phyloP scores from a whole-genome alignment of 169 alveolate species.

The Besnoitia besnoiti region DNA sequence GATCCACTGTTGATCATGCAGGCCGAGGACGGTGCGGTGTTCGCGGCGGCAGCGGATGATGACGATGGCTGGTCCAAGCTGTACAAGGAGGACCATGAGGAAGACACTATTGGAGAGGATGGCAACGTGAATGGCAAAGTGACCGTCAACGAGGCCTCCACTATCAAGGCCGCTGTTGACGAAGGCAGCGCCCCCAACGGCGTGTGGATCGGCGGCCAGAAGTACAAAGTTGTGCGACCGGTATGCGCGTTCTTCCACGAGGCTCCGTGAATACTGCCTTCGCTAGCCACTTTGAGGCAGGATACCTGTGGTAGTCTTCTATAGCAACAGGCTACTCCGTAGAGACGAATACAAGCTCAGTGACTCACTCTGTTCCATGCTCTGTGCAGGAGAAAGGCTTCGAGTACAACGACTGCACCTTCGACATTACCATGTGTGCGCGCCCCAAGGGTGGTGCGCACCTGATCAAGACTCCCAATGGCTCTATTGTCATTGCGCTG shows the following conservation, averaged over 20 bases:
- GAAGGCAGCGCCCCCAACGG: slow-evolving; percentile 77
- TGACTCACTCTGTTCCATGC: background rate
- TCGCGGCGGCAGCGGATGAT: slow-evolving; percentile 70
- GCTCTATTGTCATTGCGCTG: slow-evolving; percentile 72
- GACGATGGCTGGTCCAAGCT: slow-evolving; percentile 72
- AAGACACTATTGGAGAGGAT: slow-evolving; percentile 68
- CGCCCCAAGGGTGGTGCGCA: slow-evolving; percentile 74
- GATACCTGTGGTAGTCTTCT: no score
- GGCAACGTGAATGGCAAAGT: slow-evolving; percentile 67
- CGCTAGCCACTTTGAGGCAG: no score
- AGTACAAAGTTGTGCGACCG: slow-evolving; percentile 69
- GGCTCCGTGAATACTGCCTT: no score
- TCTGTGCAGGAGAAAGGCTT: slow-evolving; percentile 43
- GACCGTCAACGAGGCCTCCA: slow-evolving; percentile 69
- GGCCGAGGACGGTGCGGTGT: slow-evolving; percentile 69
- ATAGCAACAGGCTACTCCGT: no score
- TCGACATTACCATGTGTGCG: slow-evolving; percentile 48
- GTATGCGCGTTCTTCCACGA: no score
- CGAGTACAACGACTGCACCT: slow-evolving; percentile 47
- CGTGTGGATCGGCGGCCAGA: slow-evolving; percentile 76
- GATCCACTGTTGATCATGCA: no score
- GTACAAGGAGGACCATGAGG: slow-evolving; percentile 74
- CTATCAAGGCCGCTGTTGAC: slow-evolving; percentile 69
- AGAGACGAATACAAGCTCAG: no score
- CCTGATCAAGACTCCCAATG: slow-evolving; percentile 70